phyloP scores from a whole-genome alignment of 1,139 yeast genomes.

The Hyphopichia khmerensis region DNA sequence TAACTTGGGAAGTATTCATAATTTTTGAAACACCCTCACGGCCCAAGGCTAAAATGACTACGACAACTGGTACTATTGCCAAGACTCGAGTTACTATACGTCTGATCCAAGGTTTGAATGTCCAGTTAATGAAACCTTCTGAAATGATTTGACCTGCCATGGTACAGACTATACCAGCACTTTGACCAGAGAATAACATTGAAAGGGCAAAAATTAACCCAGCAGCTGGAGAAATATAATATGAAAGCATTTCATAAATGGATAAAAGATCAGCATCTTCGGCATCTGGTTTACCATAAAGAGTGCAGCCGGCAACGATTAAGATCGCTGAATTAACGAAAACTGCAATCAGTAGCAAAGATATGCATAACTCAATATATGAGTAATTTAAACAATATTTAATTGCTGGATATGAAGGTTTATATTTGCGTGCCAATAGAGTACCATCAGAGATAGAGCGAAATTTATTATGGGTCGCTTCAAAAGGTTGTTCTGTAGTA shows the following conservation, averaged over 20 bases:
- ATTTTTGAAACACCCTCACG: conserved; percentile 69
- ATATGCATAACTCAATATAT: conserved; percentile 61
- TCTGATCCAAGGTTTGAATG: conserved; percentile 65
- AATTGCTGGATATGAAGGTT: conserved; percentile 67
- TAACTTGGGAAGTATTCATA: conserved; percentile 73
- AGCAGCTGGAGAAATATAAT: conserved; percentile 64
- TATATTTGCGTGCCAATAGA: conserved; percentile 39
- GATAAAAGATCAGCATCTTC: conserved; percentile 72
- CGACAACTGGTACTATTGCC: conserved; percentile 70
- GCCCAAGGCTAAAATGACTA: conserved; percentile 63
- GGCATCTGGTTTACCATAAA: conserved; percentile 60
- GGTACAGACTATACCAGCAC: conserved; percentile 82
- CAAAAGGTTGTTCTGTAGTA: conserved; percentile 9
- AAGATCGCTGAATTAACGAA: conserved; percentile 75
- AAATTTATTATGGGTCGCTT: conserved; percentile 27
- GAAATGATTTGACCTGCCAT: conserved; percentile 80
- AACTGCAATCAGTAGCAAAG: conserved; percentile 68
- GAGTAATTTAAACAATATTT: conserved; percentile 64
- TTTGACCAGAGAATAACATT: conserved; percentile 72
- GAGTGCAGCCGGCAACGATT: conserved; percentile 71
- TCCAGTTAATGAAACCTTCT: conserved; percentile 79
- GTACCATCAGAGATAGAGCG: conserved; percentile 40
- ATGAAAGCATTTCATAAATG: conserved; percentile 63
- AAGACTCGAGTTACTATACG: conserved; percentile 68
- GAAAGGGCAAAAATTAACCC: conserved; percentile 75